These are phyloP conservation scores for Hypoxylon sp. DNA, from an alignment of 2,329 filamentous ascomycete genomes.

Conservation along the genomic window DNA sequence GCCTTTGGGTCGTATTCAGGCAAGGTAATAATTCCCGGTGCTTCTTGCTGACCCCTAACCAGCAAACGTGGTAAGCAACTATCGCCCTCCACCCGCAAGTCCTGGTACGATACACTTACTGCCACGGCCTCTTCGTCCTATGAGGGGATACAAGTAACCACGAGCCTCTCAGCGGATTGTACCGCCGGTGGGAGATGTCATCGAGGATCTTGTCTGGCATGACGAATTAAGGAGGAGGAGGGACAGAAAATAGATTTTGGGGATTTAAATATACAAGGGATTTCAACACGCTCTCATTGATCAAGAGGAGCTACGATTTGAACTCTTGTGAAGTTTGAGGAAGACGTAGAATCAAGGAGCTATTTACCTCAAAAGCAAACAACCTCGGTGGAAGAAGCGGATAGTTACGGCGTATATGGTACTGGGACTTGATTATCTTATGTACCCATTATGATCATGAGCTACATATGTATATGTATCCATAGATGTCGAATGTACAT, in stretches of 20 bases:
- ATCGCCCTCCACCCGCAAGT: constrained; percentile 11
- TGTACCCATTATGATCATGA: constrained; percentile 17
- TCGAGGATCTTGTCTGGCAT: constrained; percentile 87
- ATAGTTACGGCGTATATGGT: constrained; percentile 28
- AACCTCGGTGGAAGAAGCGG: constrained; percentile 6
- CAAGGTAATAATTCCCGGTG: constrained; percentile 75
- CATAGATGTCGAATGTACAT: background rate
- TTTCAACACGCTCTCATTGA: background rate
- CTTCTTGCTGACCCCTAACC: constrained; percentile 81
- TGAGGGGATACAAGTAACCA: constrained; percentile 97
- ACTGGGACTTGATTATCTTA: constrained; percentile 21
- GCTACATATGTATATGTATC: background rate
- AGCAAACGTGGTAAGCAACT: background rate
- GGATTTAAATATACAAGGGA: background rate
- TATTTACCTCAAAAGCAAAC: constrained; percentile 25
- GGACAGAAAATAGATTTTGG: background rate
- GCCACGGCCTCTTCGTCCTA: constrained; percentile 97
- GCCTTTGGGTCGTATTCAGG: constrained; percentile 86
- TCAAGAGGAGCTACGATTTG: background rate
- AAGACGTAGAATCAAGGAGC: background rate
- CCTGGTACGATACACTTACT: constrained; percentile 72
- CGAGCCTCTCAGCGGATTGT: constrained; percentile 89
- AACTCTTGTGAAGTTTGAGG: background rate
- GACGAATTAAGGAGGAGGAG: constrained; percentile 35
- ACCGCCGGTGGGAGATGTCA: constrained; percentile 96